A percentile compares a stretch with the other conserved stretches of the same genome.
These are phyloP conservation scores for Prunus mira DNA, from an alignment of 306 rosid genomes.

Conservation along the genomic window DNA sequence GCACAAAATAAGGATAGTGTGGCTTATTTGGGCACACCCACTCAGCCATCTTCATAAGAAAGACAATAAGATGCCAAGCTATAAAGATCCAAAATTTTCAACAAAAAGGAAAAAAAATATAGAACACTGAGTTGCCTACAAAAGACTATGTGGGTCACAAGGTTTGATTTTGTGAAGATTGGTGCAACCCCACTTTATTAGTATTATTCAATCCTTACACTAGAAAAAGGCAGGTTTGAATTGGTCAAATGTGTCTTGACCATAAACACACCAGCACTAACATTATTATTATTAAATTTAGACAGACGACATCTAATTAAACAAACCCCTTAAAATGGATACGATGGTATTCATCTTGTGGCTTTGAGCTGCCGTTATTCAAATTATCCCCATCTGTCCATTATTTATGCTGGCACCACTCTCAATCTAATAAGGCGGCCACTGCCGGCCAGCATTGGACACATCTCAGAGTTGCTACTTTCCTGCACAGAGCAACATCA, in stretches of 20 bases:
- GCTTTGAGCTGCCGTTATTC: neutral
- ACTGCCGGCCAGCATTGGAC: slow-evolving; percentile 26
- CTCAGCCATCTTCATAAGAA: neutral
- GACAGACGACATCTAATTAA: neutral
- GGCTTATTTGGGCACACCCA: slow-evolving; percentile 7
- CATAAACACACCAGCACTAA: slow-evolving; percentile 17
- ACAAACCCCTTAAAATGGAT: slow-evolving; percentile 11
- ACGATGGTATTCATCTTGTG: slow-evolving; percentile 23
- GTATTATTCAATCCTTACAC: slow-evolving; percentile 34
- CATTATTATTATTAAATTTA: slow-evolving; percentile 21
- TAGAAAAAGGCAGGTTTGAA: slow-evolving; percentile 22
- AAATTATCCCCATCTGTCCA: slow-evolving; percentile 5
- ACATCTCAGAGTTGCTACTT: slow-evolving; percentile 24
- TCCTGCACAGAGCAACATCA: slow-evolving; percentile 39
- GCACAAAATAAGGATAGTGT: slow-evolving; percentile 11
- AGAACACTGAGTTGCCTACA: slow-evolving; percentile 1
- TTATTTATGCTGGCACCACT: neutral
- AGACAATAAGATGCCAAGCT: slow-evolving; percentile 39
- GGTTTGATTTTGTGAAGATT: slow-evolving; percentile 9
- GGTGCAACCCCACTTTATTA: neutral
- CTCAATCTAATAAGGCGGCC: neutral
- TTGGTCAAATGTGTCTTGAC: slow-evolving; percentile 40
- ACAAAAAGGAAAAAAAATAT: neutral
- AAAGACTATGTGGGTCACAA: slow-evolving; percentile 18
- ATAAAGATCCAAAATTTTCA: slow-evolving; percentile 22